Evolutionary conservation across 306 rosid species (phyloP).

Genomic region (Rosa lucieae): DNA sequence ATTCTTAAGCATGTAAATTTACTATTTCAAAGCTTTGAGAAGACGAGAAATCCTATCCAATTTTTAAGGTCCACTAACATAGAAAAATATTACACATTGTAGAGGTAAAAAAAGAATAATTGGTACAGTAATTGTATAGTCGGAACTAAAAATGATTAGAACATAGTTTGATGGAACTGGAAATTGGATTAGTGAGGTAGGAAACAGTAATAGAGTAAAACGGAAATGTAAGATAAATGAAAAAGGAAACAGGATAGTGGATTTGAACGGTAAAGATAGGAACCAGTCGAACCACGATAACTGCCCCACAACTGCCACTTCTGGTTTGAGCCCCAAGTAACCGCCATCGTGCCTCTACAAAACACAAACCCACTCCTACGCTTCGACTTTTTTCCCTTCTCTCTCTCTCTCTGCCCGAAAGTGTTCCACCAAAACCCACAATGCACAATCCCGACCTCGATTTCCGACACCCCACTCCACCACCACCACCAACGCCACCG

Average conservation of each 20-base stretch:
- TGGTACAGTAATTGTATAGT: too few species aligned
- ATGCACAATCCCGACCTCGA: conserved; percentile 14
- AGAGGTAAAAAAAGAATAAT: too few species aligned
- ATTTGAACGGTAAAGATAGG: conserved; percentile 16
- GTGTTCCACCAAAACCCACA: not conserved
- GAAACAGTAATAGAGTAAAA: not conserved
- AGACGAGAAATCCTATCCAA: too few species aligned
- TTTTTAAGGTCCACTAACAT: too few species aligned
- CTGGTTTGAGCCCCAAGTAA: conserved; percentile 11
- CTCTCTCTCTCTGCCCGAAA: not conserved
- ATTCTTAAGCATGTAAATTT: too few species aligned
- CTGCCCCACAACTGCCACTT: conserved; percentile 28
- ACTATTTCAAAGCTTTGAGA: too few species aligned
- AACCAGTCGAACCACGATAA: not conserved
- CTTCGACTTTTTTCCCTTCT: conserved; percentile 1
- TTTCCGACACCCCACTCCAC: not conserved
- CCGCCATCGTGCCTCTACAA: conserved; percentile 21
- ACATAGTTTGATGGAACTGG: too few species aligned
- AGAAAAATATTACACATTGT: too few species aligned
- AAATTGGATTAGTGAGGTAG: not conserved
- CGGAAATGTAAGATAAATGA: not conserved
- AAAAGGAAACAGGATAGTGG: conserved; percentile 11
- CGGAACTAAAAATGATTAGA: too few species aligned
- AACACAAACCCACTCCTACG: not conserved
- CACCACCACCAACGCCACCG: not conserved